Percentiles rank a stretch among this genome's conserved stretches.
Conservation (phyloP, 2,329 filamentous ascomycete genomes). For the Neocatenulostroma microsporum region DNA sequence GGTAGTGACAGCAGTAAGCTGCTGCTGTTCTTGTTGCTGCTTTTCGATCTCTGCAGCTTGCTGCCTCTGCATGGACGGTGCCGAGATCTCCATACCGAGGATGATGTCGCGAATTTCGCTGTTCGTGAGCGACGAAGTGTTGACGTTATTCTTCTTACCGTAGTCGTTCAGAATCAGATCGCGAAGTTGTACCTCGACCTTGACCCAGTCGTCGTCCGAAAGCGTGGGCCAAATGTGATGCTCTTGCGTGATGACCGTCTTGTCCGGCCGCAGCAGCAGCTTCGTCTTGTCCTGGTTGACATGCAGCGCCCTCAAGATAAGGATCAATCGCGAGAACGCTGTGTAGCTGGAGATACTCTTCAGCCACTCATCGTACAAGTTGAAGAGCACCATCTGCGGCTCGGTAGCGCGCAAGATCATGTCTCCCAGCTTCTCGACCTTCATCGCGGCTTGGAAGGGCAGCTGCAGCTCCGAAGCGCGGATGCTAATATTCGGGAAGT, state of each 20-base stretch:
- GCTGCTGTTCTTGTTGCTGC: slow-evolving; percentile 93
- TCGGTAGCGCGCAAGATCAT: slow-evolving; percentile 98
- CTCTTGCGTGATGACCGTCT: slow-evolving; percentile 95
- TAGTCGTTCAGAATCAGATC: slow-evolving; percentile 98
- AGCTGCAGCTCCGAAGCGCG: slow-evolving; percentile 93
- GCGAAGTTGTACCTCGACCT: slow-evolving; percentile 93
- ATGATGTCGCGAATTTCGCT: slow-evolving; percentile 98
- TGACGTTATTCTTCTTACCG: slow-evolving; percentile 99
- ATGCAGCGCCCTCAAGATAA: slow-evolving; percentile 89
- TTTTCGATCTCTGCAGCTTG: slow-evolving; percentile 98
- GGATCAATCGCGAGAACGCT: slow-evolving; percentile 87
- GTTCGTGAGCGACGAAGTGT: slow-evolving; percentile 90
- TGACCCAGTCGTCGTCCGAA: slow-evolving; percentile 96
- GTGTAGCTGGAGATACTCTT: slow-evolving; percentile 99
- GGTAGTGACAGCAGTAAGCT: slow-evolving; percentile 93
- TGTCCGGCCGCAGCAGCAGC: slow-evolving; percentile 86
- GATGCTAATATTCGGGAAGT: slow-evolving; percentile 99
- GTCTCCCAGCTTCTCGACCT: slow-evolving; percentile 97
- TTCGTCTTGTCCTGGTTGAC: slow-evolving; percentile 99
- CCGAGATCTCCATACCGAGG: slow-evolving; percentile 98
- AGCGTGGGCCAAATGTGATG: slow-evolving; percentile 98
- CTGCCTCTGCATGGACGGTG: slow-evolving; percentile 94
- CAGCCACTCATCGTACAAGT: slow-evolving; percentile 96
- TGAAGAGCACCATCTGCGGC: slow-evolving; percentile 99
- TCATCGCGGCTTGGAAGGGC: slow-evolving; percentile 99